Evolutionary conservation across 345 rosid genomes (phyloP).

Genomic region (Syzygium aqueum): DNA sequence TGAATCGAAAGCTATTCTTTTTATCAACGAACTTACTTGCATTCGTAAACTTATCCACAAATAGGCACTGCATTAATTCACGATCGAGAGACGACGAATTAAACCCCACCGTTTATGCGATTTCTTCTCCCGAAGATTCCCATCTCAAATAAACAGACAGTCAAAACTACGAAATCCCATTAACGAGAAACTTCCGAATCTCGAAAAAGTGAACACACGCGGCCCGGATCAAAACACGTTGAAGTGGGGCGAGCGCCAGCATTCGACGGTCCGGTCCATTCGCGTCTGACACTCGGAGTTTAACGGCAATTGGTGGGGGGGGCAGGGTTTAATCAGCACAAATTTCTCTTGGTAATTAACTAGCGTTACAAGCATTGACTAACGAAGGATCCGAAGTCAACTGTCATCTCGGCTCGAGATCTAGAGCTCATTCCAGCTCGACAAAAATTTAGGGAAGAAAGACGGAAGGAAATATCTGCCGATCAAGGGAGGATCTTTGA

Average conservation of each 20-base stretch:
- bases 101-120: rapidly evolving
- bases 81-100: rapidly evolving
- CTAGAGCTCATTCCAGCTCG: not conserved
- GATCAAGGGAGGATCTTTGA: not conserved
- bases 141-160: not conserved
- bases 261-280: not conserved
- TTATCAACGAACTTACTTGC: not conserved
- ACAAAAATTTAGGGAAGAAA: not conserved
- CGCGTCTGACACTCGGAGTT: rapidly evolving
- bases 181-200: not conserved
- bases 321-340: not conserved
- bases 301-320: no score
- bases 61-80: not conserved
- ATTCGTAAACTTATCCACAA: not conserved
- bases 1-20: not conserved
- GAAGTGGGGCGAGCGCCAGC: not conserved
- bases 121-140: not conserved
- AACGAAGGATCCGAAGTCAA: not conserved
- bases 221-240: rapidly evolving
- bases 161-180: not conserved
- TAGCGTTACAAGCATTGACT: not conserved
- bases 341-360: not conserved
- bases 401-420: not conserved
- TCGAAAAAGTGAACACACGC: not conserved
- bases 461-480: not conserved